phyloP scores from a whole-genome alignment of 305 asterid genomes.

The Fraxinus floribunda region DNA sequence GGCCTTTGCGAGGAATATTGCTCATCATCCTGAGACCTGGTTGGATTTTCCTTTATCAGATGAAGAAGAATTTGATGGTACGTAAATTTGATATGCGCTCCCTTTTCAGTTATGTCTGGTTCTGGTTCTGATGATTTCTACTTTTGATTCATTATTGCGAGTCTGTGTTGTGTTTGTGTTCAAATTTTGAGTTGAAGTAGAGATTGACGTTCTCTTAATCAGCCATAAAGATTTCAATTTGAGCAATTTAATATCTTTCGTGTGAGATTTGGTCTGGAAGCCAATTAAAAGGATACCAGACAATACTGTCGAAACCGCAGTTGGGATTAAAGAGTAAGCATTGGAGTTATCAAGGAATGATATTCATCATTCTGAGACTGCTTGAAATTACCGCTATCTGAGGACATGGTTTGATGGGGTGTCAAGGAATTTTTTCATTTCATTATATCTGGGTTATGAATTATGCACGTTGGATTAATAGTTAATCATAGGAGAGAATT shows the following conservation, averaged over 20 bases:
- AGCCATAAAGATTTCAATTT: neutral
- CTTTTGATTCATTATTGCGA: neutral
- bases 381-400: neutral
- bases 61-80: conserved; percentile 61
- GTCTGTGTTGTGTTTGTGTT: neutral
- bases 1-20: conserved; percentile 83
- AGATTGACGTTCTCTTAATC: neutral
- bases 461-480: neutral
- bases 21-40: conserved; percentile 99
- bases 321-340: neutral
- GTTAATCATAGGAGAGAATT: neutral
- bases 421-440: neutral
- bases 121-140: neutral
- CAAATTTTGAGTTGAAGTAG: neutral
- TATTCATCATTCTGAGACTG: neutral
- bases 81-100: conserved; percentile 3
- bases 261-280: neutral
- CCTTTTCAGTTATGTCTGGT: neutral
- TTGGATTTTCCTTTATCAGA: too few relatives aligned
- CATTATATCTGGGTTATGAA: neutral
- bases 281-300: neutral
- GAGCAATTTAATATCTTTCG: neutral
- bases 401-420: neutral
- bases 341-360: neutral
- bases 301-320: neutral